Conservation (phyloP, 805 yeast species). For the Yamadazyma nakazawae region DNA sequence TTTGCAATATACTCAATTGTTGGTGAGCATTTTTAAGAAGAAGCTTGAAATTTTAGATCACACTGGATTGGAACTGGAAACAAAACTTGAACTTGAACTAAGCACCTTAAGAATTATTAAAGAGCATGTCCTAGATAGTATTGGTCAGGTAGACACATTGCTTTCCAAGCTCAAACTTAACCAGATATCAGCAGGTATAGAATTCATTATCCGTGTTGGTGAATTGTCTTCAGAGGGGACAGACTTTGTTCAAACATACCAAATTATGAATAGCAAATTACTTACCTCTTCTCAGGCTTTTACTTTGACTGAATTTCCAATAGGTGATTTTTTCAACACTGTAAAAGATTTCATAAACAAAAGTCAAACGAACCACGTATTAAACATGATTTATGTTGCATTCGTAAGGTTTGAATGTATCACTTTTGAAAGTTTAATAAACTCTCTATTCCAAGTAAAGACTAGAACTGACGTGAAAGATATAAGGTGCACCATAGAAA, state of each 20-base stretch:
- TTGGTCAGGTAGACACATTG: background rate
- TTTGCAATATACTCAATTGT: slow-evolving; percentile 2
- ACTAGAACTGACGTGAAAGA: background rate
- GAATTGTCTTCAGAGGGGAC: background rate
- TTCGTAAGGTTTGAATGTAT: slow-evolving; percentile 4
- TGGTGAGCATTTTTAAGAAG: slow-evolving; percentile 1
- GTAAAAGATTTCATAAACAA: background rate
- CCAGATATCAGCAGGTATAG: background rate
- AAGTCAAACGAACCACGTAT: background rate
- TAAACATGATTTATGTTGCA: background rate
- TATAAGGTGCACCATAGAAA: background rate
- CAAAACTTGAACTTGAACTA: background rate
- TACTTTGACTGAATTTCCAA: slow-evolving; percentile 1
- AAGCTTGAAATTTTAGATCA: background rate
- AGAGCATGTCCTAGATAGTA: background rate
- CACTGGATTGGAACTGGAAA: background rate
- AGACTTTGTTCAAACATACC: background rate
- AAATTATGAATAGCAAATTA: background rate
- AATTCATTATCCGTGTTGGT: background rate
- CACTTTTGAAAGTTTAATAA: background rate
- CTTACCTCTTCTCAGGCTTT: background rate
- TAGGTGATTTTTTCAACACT: background rate
- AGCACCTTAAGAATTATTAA: background rate
- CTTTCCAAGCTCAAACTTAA: background rate
- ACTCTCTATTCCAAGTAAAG: background rate